Conservation (phyloP, 2,329 filamentous ascomycete genomes). For the Diplocarpon rosae region DNA sequence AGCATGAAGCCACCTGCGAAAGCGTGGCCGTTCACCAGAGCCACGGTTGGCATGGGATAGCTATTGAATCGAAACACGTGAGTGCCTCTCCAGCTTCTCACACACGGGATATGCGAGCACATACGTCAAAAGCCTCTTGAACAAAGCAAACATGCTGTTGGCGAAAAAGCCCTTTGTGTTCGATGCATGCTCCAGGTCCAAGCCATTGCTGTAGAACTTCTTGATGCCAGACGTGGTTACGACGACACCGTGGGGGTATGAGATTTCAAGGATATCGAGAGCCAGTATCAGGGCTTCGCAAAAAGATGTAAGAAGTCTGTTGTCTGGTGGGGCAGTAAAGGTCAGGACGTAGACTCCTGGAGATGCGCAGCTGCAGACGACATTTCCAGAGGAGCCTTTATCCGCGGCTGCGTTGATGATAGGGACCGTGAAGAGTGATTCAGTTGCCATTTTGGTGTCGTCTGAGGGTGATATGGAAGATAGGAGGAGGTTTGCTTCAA, state of each 20-base stretch:
- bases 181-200: slow-evolving; percentile 62
- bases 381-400: slow-evolving; percentile 37
- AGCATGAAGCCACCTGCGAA: slow-evolving; percentile 78
- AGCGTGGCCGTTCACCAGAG: slow-evolving; percentile 69
- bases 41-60: slow-evolving; percentile 73
- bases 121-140: slow-evolving; percentile 50
- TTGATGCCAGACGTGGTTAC: slow-evolving; percentile 63
- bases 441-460: slow-evolving; percentile 13
- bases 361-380: slow-evolving; percentile 51
- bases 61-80: slow-evolving; percentile 21
- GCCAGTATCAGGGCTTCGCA: slow-evolving; percentile 57
- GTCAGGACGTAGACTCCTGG: slow-evolving; percentile 59
- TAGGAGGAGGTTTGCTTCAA: neutral
- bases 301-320: slow-evolving; percentile 60
- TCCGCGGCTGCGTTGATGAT: slow-evolving; percentile 35
- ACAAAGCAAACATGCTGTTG: slow-evolving; percentile 51
- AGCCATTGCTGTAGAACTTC: slow-evolving; percentile 77
- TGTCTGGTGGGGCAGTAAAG: slow-evolving; percentile 62
- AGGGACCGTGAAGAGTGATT: slow-evolving; percentile 46
- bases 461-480: neutral
- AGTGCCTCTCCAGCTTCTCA: neutral
- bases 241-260: slow-evolving; percentile 58
- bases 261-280: slow-evolving; percentile 60
- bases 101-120: slow-evolving; percentile 9
- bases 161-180: slow-evolving; percentile 50